Evolutionary conservation across 2,329 filamentous ascomycete species (phyloP).

Genomic region (Rosellinia necatrix): DNA sequence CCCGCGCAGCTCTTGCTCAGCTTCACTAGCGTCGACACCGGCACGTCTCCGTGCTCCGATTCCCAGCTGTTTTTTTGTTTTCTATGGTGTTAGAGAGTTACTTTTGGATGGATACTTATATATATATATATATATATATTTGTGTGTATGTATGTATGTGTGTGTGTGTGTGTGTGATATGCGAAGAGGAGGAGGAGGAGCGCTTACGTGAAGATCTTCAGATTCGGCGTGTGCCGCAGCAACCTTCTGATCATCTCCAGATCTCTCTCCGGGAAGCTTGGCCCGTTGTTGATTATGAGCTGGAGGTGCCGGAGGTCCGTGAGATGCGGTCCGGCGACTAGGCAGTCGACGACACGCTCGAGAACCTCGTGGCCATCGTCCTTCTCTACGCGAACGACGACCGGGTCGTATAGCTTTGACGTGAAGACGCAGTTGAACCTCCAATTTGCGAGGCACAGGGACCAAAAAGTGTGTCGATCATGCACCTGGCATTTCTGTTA

Average conservation of each 20-base stretch:
- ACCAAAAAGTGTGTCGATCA: conserved; percentile 18
- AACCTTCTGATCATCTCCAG: conserved; percentile 14
- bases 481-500: neutral
- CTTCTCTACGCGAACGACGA: conserved; percentile 4
- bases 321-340: conserved; percentile 19
- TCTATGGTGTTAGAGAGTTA: neutral
- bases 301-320: conserved; percentile 11
- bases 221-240: neutral
- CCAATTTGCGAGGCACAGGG: conserved; percentile 18
- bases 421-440: conserved; percentile 25
- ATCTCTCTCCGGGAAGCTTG: conserved; percentile 1
- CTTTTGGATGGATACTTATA: too few species aligned
- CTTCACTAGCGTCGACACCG: conserved; percentile 3
- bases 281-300: conserved; percentile 9
- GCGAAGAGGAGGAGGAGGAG: neutral
- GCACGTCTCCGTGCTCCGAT: conserved; percentile 13
- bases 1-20: conserved; percentile 3
- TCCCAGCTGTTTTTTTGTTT: conserved; percentile 12
- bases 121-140: too few species aligned
- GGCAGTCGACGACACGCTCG: conserved; percentile 3
- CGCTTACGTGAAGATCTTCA: conserved; percentile 22
- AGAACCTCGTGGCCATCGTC: conserved; percentile 1
- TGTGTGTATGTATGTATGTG: too few species aligned
- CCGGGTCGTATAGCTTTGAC: conserved; percentile 10
- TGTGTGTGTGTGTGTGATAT: neutral